Conservation (phyloP, 495 filamentous ascomycete species). For the Tetracladium marchalianum region DNA sequence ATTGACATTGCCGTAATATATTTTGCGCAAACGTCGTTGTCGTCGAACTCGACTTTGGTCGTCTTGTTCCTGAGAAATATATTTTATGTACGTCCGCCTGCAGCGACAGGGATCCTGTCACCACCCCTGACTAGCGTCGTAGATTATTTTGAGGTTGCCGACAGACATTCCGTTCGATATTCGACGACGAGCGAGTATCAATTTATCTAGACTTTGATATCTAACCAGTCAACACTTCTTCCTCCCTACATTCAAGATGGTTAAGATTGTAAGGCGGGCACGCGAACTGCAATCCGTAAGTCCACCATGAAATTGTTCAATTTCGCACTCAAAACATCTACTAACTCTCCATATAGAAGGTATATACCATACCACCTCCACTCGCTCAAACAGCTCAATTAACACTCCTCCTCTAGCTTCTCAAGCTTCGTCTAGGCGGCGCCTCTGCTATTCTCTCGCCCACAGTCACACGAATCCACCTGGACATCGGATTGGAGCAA, state of each 20-base stretch:
- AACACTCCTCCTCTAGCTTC: conserved; percentile 41
- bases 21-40: too few relatives aligned
- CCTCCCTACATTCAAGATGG: conserved; percentile 44
- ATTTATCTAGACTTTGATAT: neutral
- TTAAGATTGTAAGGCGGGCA: conserved; percentile 69
- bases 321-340: neutral
- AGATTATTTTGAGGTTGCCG: too few relatives aligned
- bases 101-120: too few relatives aligned
- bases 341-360: conserved; percentile 16
- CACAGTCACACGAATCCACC: conserved; percentile 72
- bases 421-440: conserved; percentile 61
- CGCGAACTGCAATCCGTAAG: conserved; percentile 67
- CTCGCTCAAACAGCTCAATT: conserved; percentile 21
- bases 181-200: too few relatives aligned
- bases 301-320: conserved; percentile 12
- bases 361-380: conserved; percentile 10
- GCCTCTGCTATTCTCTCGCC: conserved; percentile 74
- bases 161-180: too few relatives aligned
- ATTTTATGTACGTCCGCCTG: too few relatives aligned
- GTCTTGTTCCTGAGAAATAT: too few relatives aligned
- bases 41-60: too few relatives aligned
- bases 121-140: too few relatives aligned
- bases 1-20: too few relatives aligned
- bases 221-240: neutral
- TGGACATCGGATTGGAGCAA: conserved; percentile 63